Base-by-base conservation (phyloP, 768 basidiomycete genomes). In the Podaxis sp. region DNA sequence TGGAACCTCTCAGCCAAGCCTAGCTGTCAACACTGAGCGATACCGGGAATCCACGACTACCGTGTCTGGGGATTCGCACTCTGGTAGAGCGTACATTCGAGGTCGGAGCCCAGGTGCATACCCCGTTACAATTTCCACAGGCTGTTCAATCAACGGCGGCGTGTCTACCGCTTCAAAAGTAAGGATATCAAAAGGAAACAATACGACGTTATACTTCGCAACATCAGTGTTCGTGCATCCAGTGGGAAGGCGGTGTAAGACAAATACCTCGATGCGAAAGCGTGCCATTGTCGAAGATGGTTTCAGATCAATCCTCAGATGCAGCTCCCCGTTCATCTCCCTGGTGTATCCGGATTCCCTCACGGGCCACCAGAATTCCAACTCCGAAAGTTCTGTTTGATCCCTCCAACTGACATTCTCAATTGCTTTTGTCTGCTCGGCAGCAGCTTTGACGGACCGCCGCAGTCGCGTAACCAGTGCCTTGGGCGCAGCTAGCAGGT, bases 221-320 rank as follows among this genome's bases (percentile, higher is more conserved):
- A 55, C 57, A 14, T 55, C 48, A 27, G 50, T 16, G 28, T 25
- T 35, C 28, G 14, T 14, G n/a, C 6, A 4, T 9, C 14, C 5
- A 13, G 23, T 54, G 25, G 23, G n/a, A 44, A 57, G 5, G 14
- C 28, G 4, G 18, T 11, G n/a, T 21, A 40, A 18, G 13, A 27
- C 28, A 61, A 67, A 5, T 46, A 78, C 78, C 73, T 76, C 71
- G 50, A 77, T 70, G 48, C 70, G 64, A 63, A 79, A 77, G 50
- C 74, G 69, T 9, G 68, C 74, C 55, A 80, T 76, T 2, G 70
- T 65, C 27, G 74, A 72, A 3, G 78, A 72, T 18, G 76, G 72
- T 61, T 73, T 77, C 48, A 74, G 61, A 44, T 74, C 73, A 28
- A 61, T 61, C 50, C 66, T 67, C 18, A 80, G 66, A 38, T 75